phyloP scores from a whole-genome alignment of 208 protist species.

The Leishmania turanica region DNA sequence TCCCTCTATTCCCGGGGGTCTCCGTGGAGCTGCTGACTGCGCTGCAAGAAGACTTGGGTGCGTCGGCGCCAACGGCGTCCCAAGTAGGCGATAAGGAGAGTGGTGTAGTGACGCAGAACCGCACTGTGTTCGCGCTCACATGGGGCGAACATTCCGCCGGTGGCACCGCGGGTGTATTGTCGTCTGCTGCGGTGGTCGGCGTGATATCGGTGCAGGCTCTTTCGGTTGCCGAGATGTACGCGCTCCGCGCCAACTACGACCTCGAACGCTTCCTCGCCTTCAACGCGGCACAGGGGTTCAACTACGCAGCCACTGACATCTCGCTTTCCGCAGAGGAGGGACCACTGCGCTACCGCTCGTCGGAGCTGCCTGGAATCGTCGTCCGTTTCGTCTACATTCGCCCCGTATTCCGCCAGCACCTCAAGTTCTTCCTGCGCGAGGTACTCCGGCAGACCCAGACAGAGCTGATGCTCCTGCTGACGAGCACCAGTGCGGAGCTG shows the following conservation, averaged over 20 bases:
- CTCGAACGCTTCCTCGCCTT: slow-evolving; percentile 83
- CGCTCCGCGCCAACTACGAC: slow-evolving; percentile 86
- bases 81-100: not conserved
- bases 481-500: slow-evolving; percentile 36
- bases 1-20: slow-evolving; percentile 23
- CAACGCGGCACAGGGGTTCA: slow-evolving; percentile 48
- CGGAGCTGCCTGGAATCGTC: slow-evolving; percentile 55
- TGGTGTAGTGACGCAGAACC: slow-evolving; percentile 5
- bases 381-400: slow-evolving; percentile 76
- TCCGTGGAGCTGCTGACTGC: slow-evolving; percentile 26
- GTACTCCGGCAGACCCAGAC: slow-evolving; percentile 71
- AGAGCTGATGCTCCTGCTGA: slow-evolving; percentile 48
- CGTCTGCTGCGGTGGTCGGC: slow-evolving; percentile 41
- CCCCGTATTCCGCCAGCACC: slow-evolving; percentile 53
- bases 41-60: slow-evolving; percentile 31
- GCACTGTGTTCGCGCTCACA: slow-evolving; percentile 36
- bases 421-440: slow-evolving; percentile 84
- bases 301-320: slow-evolving; percentile 81
- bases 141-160: slow-evolving; percentile 10
- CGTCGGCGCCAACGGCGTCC: not conserved
- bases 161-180: not conserved
- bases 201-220: slow-evolving; percentile 60
- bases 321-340: slow-evolving; percentile 37
- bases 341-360: slow-evolving; percentile 44
- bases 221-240: slow-evolving; percentile 72